Conservation (phyloP, 805 yeast species). For the Candida caryicola region DNA sequence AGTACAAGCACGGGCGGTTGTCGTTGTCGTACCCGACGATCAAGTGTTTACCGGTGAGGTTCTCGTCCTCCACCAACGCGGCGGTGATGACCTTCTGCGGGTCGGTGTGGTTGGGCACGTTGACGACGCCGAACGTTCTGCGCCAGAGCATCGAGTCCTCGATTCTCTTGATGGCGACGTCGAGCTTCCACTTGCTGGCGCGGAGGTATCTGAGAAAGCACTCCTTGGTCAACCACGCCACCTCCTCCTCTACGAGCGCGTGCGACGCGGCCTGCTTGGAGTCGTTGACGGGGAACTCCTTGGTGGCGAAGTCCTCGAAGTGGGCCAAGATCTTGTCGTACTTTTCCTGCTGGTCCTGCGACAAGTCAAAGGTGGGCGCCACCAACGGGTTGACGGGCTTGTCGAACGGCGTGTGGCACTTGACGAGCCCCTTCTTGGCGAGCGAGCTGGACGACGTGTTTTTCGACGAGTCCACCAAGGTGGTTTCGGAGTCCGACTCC, state of each 20-base stretch:
- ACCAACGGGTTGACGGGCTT: constrained; percentile 34
- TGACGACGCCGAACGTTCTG: constrained; percentile 76
- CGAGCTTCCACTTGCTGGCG: constrained; percentile 86
- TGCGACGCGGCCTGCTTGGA: constrained; percentile 19
- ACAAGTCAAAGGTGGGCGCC: constrained; percentile 29
- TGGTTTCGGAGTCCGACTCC: constrained; percentile 19
- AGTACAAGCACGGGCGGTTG: constrained; percentile 85
- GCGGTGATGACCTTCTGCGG: constrained; percentile 54
- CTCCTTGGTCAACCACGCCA: constrained; percentile 91
- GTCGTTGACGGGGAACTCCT: constrained; percentile 31
- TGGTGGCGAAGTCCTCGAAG: constrained; percentile 24
- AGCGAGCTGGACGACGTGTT: constrained; percentile 6
- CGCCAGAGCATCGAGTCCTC: constrained; percentile 87
- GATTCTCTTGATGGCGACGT: constrained; percentile 70
- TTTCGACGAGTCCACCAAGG: constrained; percentile 19
- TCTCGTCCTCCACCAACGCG: constrained; percentile 59
- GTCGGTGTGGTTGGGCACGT: constrained; percentile 34
- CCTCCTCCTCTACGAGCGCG: constrained; percentile 48
- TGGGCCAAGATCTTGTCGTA: constrained; percentile 29
- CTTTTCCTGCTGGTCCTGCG: constrained; percentile 29
- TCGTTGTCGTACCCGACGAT: constrained; percentile 88
- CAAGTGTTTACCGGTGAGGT: constrained; percentile 89
- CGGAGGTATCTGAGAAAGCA: constrained; percentile 86
- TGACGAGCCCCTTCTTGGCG: constrained; percentile 23
- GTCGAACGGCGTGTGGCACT: constrained; percentile 39